Base-by-base conservation (phyloP, 2,329 filamentous ascomycete species). In the Aspergillus arachidicola region DNA sequence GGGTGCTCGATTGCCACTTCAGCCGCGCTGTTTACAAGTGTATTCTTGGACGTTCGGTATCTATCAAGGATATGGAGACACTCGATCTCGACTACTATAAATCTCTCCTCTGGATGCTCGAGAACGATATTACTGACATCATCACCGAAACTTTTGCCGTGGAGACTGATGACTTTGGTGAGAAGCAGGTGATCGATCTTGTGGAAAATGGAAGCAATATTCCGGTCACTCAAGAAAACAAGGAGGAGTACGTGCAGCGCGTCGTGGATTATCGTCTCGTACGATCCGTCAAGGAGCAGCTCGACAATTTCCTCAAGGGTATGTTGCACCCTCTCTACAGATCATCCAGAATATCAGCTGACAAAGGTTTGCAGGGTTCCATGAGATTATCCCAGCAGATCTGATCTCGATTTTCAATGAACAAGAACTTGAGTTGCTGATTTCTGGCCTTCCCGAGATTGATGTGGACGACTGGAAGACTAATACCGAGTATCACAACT, bases 31-130 rank as follows among this genome's bases (percentile, higher is more conserved):
- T 99, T 58, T 99, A 99, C 85, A 98, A 98, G 83, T 91, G 93
- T 69, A 97, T 99, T 68, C 87, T 99, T 32, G 92, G 95, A 75
- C 96, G 96, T 77, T 88, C 92, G 4, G 94, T 98, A 46, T 97
- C 94, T 10, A 91, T 99, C 79, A 99, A 99, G 82, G 95, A 99
- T 73, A 98, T 99, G 93, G 95, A 99, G 79, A 97, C 94, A 26
- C 91, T 99, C 65, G 95, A 99, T 77, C 89, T 96, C 4, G 94
- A 99, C 73, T 99, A 99, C 82, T 97, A 98, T 87, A 99, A 98
- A 79, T 98, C 94, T 16, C 86, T 99, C 26, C 88, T 95, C 64
- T 99, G 96, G 96, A 98, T 99, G 89, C 85, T 98, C 62, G 92
- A 97, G 76, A 98, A 99, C 73, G 94, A 99, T 75, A 99, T 99